phyloP scores from a whole-genome alignment of 192 early-diverging fungal genomes.

The Globomyces pollinis-pini region DNA sequence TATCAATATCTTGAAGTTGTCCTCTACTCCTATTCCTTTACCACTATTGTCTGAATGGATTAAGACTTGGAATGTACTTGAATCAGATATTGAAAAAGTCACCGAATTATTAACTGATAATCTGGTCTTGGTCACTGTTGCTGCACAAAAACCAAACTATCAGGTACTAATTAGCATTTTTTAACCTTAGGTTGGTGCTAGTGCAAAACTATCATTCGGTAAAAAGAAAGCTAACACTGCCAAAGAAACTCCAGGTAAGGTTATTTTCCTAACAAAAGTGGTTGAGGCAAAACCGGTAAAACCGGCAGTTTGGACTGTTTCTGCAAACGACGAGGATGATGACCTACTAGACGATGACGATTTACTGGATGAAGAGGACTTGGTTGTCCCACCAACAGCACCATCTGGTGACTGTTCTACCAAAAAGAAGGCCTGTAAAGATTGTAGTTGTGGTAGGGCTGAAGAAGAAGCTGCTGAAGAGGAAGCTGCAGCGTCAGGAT shows the following conservation, averaged over 20 bases:
- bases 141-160: slow-evolving; percentile 31
- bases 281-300: slow-evolving; percentile 22
- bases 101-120: slow-evolving; percentile 74
- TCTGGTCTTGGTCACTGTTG: slow-evolving; percentile 57
- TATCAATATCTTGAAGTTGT: slow-evolving; percentile 44
- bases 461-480: slow-evolving; percentile 56
- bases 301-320: slow-evolving; percentile 64
- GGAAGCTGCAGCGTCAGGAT: slow-evolving; percentile 41
- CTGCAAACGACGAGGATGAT: slow-evolving; percentile 64
- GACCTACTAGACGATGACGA: slow-evolving; percentile 83
- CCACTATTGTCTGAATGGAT: slow-evolving; percentile 8
- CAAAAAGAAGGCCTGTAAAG: slow-evolving; percentile 93
- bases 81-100: slow-evolving; percentile 49
- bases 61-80: slow-evolving; percentile 40
- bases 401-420: slow-evolving; percentile 66
- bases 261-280: no score
- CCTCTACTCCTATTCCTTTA: slow-evolving; percentile 8
- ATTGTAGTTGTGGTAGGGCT: slow-evolving; percentile 89
- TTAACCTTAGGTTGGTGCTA: slow-evolving; percentile 75
- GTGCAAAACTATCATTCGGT: slow-evolving; percentile 70
- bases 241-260: neutral
- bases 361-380: slow-evolving; percentile 76
- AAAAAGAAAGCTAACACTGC: slow-evolving; percentile 50
- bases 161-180: slow-evolving; percentile 54
- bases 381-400: slow-evolving; percentile 42